Evolutionary conservation across 2,329 filamentous ascomycete species (phyloP).

Genomic region (Botrytis deweyae): DNA sequence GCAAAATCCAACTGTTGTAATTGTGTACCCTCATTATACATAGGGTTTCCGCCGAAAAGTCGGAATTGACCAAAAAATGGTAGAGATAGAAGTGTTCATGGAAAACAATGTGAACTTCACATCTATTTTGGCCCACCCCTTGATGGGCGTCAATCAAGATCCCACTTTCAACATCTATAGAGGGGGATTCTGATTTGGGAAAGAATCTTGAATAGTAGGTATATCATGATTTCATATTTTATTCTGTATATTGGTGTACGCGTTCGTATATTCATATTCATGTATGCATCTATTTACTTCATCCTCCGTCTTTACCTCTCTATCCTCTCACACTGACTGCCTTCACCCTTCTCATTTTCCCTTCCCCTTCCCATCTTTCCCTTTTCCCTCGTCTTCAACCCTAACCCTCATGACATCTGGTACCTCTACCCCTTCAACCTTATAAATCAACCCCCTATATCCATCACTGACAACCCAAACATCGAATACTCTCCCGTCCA

Average conservation of each 20-base stretch:
- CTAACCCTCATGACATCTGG: slow-evolving; percentile 34
- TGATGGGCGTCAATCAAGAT: neutral
- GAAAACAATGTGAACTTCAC: neutral
- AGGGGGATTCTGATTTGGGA: too few species aligned
- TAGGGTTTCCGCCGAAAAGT: neutral
- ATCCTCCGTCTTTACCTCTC: neutral
- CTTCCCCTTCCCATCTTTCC: slow-evolving; percentile 28
- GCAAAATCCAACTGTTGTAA: neutral
- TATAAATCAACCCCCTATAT: slow-evolving; percentile 70
- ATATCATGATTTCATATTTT: neutral
- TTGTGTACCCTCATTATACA: neutral
- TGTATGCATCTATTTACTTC: neutral
- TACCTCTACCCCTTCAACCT: slow-evolving; percentile 36
- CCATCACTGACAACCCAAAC: slow-evolving; percentile 81
- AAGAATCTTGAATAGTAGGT: neutral
- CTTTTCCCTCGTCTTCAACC: slow-evolving; percentile 24
- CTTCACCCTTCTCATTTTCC: slow-evolving; percentile 8
- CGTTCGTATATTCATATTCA: neutral
- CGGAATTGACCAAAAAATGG: neutral
- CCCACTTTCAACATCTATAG: neutral
- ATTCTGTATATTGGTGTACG: neutral
- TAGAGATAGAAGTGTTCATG: neutral
- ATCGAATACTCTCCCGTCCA: slow-evolving; percentile 61
- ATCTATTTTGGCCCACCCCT: neutral
- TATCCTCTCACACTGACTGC: neutral